Conservation (phyloP, 345 rosid species). For the Sisymbrium altissimum region DNA sequence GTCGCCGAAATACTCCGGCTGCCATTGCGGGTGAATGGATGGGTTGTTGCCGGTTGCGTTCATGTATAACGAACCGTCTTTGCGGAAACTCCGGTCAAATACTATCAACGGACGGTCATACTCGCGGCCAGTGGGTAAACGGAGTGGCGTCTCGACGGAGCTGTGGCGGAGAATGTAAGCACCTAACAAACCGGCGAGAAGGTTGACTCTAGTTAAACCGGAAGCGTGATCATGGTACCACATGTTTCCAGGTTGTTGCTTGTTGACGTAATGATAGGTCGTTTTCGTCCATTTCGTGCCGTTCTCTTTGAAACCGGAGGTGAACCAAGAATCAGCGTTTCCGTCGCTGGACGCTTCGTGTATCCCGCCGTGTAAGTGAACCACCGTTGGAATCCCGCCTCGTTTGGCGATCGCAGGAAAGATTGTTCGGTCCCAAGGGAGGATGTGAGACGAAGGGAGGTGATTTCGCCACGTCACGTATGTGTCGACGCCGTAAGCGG, state of each 20-base stretch:
- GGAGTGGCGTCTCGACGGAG: conserved; percentile 48
- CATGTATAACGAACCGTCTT: conserved; percentile 78
- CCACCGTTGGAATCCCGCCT: conserved; percentile 84
- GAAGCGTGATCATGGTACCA: conserved; percentile 97
- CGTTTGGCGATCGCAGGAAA: conserved; percentile 54
- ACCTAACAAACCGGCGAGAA: conserved; percentile 80
- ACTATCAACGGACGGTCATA: conserved; percentile 66
- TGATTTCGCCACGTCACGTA: conserved; percentile 76
- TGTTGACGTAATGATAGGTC: conserved; percentile 53
- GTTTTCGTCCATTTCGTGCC: conserved; percentile 67
- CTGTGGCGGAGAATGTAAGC: conserved; percentile 67
- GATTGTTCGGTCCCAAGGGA: conserved; percentile 90
- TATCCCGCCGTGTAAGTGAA: conserved; percentile 88
- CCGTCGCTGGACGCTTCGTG: conserved; percentile 82
- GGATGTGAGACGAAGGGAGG: conserved; percentile 81
- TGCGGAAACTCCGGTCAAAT: conserved; percentile 68
- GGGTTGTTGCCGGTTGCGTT: conserved; percentile 87
- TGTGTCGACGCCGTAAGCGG: conserved; percentile 54
- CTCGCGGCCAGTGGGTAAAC: conserved; percentile 47
- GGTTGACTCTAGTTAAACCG: conserved; percentile 87
- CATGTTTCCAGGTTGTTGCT: conserved; percentile 80
- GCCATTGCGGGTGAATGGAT: conserved; percentile 91
- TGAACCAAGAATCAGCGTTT: conserved; percentile 75
- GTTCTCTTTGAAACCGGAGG: conserved; percentile 49
- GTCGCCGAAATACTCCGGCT: conserved; percentile 89